Percentiles rank a stretch among this genome's conserved stretches.
These are phyloP conservation scores for Petrea volubilis DNA, from an alignment of 257 asterid species.

Conservation along the genomic window DNA sequence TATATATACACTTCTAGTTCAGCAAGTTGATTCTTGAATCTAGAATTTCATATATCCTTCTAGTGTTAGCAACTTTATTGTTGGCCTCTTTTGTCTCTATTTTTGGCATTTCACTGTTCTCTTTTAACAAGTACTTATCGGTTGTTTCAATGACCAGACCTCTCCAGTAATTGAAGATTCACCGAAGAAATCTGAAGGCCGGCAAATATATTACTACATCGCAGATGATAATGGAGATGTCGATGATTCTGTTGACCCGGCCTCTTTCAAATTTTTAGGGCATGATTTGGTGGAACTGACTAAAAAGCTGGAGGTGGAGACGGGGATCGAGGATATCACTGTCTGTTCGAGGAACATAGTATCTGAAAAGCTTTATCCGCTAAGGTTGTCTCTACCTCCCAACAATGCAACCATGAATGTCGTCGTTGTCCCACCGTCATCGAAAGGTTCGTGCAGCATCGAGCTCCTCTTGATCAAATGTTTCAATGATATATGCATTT, in stretches of 20 bases:
- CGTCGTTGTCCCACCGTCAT: conserved; percentile 80
- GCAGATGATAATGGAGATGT: conserved; percentile 61
- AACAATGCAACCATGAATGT: conserved; percentile 82
- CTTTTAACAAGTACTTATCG: neutral
- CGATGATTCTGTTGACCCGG: conserved; percentile 43
- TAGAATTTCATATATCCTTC: too few species aligned
- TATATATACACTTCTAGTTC: neutral
- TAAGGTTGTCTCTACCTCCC: conserved; percentile 87
- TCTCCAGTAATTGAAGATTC: conserved; percentile 34
- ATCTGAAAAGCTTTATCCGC: conserved; percentile 74
- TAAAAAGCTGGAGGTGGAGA: conserved; percentile 64
- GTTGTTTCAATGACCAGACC: conserved; percentile 37
- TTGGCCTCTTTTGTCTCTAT: too few species aligned
- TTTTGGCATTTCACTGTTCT: neutral
- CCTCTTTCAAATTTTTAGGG: conserved; percentile 68
- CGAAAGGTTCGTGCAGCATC: conserved; percentile 48
- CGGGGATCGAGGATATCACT: conserved; percentile 59
- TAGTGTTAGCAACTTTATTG: too few species aligned
- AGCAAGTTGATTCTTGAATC: too few species aligned
- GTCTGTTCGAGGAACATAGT: conserved; percentile 69
- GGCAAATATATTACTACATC: conserved; percentile 61
- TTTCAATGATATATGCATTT: too few species aligned
- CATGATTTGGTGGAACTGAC: conserved; percentile 69
- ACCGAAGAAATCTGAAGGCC: conserved; percentile 53
- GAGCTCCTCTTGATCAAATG: neutral